phyloP scores from a whole-genome alignment of 108 stramenopile genomes.

The Seminavis robusta region DNA sequence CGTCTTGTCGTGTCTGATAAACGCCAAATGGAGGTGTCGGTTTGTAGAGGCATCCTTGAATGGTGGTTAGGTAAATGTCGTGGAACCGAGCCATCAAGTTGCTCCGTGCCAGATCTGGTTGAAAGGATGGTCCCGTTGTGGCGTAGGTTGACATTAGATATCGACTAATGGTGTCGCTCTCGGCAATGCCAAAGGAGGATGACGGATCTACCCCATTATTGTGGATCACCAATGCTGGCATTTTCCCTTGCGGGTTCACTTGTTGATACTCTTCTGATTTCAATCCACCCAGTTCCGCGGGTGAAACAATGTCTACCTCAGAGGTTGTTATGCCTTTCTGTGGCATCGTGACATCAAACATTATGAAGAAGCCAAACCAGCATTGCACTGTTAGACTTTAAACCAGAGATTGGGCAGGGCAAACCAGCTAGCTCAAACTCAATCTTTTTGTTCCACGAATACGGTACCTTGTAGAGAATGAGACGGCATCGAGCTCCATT shows the following conservation, averaged over 20 bases:
- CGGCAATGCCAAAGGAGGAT: conserved; percentile 56
- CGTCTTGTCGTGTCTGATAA: conserved; percentile 77
- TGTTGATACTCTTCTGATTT: conserved; percentile 76
- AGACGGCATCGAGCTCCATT: conserved; percentile 89
- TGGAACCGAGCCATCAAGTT: conserved; percentile 86
- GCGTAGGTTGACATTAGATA: conserved; percentile 72
- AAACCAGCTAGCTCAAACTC: not conserved
- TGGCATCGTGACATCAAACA: not conserved
- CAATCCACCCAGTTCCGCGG: conserved; percentile 76
- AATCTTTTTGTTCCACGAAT: not conserved
- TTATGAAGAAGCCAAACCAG: not conserved
- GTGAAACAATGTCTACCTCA: conserved; percentile 66
- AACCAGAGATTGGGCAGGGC: too few species aligned
- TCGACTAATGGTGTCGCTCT: conserved; percentile 89
- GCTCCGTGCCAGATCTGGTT: conserved; percentile 73
- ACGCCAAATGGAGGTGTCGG: conserved; percentile 75
- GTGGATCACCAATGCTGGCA: conserved; percentile 61
- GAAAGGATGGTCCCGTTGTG: conserved; percentile 74
- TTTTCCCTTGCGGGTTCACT: conserved; percentile 89
- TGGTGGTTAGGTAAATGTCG: conserved; percentile 90
- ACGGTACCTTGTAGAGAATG: conserved; percentile 70
- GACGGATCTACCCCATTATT: too few species aligned
- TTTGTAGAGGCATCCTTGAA: conserved; percentile 92
- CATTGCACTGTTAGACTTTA: too few species aligned
- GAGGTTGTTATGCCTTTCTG: conserved; percentile 58